Evolutionary conservation across 2,329 filamentous ascomycete genomes (phyloP).

Genomic region (Parastagonospora avenae): DNA sequence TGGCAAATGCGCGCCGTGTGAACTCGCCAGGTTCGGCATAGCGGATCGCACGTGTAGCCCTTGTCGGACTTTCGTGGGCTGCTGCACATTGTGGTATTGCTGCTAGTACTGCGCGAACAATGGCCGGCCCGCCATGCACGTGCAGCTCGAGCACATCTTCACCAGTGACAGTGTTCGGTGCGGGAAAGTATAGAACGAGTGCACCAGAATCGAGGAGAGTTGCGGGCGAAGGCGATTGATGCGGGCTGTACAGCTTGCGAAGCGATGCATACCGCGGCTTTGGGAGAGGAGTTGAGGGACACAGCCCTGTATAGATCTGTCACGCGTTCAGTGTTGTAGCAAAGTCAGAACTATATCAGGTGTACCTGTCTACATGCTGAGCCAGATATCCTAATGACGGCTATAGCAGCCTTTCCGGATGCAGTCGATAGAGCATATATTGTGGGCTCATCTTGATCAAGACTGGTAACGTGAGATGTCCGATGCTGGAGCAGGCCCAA

Average conservation of each 20-base stretch:
- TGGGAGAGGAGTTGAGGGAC: slow-evolving; percentile 59
- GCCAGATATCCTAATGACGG: slow-evolving; percentile 86
- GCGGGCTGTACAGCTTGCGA: slow-evolving; percentile 72
- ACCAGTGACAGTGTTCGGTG: slow-evolving; percentile 82
- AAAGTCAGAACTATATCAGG: background rate
- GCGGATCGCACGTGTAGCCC: slow-evolving; percentile 58
- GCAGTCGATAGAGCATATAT: slow-evolving; percentile 94
- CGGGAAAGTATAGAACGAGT: slow-evolving; percentile 80
- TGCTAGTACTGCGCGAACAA: slow-evolving; percentile 81
- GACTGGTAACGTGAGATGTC: slow-evolving; percentile 13
- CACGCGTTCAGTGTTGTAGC: slow-evolving; percentile 1
- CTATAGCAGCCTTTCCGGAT: slow-evolving; percentile 84
- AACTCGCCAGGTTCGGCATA: slow-evolving; percentile 97
- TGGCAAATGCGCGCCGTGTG: slow-evolving; percentile 88
- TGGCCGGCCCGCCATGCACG: slow-evolving; percentile 89
- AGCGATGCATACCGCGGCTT: slow-evolving; percentile 71
- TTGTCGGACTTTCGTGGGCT: slow-evolving; percentile 3
- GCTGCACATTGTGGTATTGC: slow-evolving; percentile 68
- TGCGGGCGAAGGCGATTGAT: slow-evolving; percentile 43
- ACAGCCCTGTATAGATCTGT: slow-evolving; percentile 69
- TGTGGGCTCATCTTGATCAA: slow-evolving; percentile 54
- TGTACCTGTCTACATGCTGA: slow-evolving; percentile 70
- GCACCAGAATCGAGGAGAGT: slow-evolving; percentile 75
- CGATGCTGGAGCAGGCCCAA: slow-evolving; percentile 20
- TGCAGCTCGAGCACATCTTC: slow-evolving; percentile 93